Percentiles rank a stretch among this genome's conserved stretches.
phyloP scores from a whole-genome alignment of 495 filamentous ascomycete species.

The Letharia columbiana region DNA sequence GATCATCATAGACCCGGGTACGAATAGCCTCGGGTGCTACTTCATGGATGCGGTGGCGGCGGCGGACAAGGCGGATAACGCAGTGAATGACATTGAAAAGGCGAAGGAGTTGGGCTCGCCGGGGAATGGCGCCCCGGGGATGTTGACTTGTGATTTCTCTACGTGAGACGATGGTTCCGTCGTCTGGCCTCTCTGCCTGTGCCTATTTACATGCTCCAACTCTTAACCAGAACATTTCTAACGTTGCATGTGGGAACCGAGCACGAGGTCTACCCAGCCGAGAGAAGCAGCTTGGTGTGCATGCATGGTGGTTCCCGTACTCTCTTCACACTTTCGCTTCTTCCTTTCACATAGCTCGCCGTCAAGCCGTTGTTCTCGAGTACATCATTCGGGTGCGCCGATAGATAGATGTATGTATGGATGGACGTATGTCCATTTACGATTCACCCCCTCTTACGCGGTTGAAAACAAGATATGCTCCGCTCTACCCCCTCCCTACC shows the following conservation, averaged over 20 bases:
- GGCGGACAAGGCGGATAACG: not conserved
- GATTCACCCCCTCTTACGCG: not conserved
- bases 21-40: constrained; percentile 2
- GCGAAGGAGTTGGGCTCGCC: not conserved
- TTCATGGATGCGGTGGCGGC: not conserved
- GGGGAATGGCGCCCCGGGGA: not conserved
- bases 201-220: not conserved
- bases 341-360: not conserved
- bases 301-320: not conserved
- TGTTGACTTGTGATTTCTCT: constrained; percentile 7
- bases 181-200: not conserved
- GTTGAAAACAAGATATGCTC: not conserved
- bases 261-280: not conserved
- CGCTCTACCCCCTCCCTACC: not conserved
- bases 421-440: too few species aligned
- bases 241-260: not conserved
- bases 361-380: not conserved
- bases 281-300: not conserved
- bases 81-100: not conserved
- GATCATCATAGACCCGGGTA: not conserved
- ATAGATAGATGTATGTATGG: not conserved
- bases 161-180: not conserved
- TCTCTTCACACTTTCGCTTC: not conserved
- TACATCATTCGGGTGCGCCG: not conserved
- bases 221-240: too few species aligned